Percentiles rank a stretch among this genome's conserved stretches.
phyloP scores from a whole-genome alignment of 306 rosid genomes.

The Urtica urens region DNA sequence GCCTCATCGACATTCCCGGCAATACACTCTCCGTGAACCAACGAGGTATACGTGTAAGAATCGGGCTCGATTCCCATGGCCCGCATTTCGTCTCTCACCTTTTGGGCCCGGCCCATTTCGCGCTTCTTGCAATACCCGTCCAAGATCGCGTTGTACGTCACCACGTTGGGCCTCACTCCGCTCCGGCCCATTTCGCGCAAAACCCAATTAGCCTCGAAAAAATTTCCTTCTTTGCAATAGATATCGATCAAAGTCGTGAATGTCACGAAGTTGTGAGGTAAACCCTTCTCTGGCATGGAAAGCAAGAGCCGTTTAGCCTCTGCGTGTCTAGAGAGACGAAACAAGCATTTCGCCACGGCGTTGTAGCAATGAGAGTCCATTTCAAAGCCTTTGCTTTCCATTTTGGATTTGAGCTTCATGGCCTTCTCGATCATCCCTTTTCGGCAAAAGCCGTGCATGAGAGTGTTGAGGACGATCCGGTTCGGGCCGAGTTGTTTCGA shows the following conservation, averaged over 20 bases:
- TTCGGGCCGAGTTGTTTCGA: slow-evolving; percentile 41
- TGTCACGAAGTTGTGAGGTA: slow-evolving; percentile 42
- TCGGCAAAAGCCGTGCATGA: slow-evolving; percentile 67
- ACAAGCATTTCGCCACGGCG: slow-evolving; percentile 54
- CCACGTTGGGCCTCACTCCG: slow-evolving; percentile 41
- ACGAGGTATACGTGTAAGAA: slow-evolving; percentile 56
- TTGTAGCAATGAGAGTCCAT: slow-evolving; percentile 42
- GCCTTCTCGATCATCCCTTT: slow-evolving; percentile 64
- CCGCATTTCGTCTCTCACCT: slow-evolving; percentile 44
- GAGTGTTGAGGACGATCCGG: slow-evolving; percentile 42
- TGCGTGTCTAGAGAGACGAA: slow-evolving; percentile 34
- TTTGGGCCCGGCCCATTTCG: slow-evolving; percentile 47
- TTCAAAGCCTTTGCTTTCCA: slow-evolving; percentile 55
- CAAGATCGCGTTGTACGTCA: slow-evolving; percentile 58
- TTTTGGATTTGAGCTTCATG: slow-evolving; percentile 30
- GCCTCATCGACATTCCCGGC: slow-evolving; percentile 55
- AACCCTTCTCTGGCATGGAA: slow-evolving; percentile 57
- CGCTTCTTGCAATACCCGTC: slow-evolving; percentile 56
- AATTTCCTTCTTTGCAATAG: slow-evolving; percentile 73
- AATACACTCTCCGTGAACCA: slow-evolving; percentile 64
- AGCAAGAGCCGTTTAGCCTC: slow-evolving; percentile 54
- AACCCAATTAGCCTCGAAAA: slow-evolving; percentile 51
- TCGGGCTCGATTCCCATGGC: slow-evolving; percentile 53
- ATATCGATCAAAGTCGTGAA: slow-evolving; percentile 56
- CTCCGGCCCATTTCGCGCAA: slow-evolving; percentile 45